Conservation (phyloP, 306 rosid genomes). For the Lablab purpureus region DNA sequence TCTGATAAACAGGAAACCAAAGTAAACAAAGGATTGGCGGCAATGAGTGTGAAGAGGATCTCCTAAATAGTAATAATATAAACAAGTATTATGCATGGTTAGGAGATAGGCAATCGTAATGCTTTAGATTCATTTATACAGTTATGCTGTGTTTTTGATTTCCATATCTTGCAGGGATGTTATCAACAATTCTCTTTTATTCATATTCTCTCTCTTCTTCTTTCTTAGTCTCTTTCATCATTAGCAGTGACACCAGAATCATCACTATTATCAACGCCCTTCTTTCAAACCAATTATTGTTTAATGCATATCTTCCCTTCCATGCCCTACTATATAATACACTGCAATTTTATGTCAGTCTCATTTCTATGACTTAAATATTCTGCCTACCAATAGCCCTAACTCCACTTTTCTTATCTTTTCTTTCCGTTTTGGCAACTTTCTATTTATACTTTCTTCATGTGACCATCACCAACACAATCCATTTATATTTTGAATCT, state of each 20-base stretch:
- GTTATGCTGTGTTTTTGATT: constrained; percentile 47
- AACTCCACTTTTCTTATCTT: too few relatives aligned
- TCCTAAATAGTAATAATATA: constrained; percentile 33
- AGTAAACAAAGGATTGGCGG: constrained; percentile 54
- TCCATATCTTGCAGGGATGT: constrained; percentile 53
- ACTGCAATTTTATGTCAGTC: too few relatives aligned
- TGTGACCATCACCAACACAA: too few relatives aligned
- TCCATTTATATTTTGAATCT: too few relatives aligned
- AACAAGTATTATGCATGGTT: constrained; percentile 36
- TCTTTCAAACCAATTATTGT: background rate
- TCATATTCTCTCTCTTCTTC: background rate
- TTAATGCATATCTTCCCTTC: too few relatives aligned
- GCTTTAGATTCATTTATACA: constrained; percentile 50
- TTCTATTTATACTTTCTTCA: too few relatives aligned
- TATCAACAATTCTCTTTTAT: constrained; percentile 26
- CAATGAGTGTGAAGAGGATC: constrained; percentile 51
- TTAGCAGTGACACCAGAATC: background rate
- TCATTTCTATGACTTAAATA: too few relatives aligned
- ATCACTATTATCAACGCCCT: background rate
- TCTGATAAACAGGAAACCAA: constrained; percentile 53
- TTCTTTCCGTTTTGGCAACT: too few relatives aligned
- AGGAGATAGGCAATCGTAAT: constrained; percentile 48
- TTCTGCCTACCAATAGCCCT: too few relatives aligned
- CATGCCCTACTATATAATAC: too few relatives aligned
- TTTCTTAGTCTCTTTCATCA: constrained; percentile 3